Base-by-base conservation (phyloP, 2,329 filamentous ascomycete genomes). In the Scolecobasidium constrictum region DNA sequence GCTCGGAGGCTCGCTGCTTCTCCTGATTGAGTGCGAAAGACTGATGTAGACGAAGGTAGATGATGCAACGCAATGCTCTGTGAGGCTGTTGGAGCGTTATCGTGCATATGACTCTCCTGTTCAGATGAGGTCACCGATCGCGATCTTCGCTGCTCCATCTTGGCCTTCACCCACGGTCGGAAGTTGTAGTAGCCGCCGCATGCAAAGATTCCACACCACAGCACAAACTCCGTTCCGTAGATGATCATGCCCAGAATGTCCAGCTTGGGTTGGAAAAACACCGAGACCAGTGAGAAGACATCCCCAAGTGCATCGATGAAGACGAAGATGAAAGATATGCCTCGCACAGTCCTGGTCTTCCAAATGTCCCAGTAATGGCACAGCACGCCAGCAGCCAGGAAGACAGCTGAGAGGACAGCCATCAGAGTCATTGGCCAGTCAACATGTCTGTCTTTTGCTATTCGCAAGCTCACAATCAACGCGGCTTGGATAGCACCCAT, bases 321-420 rank as follows among this genome's bases (percentile, higher is more conserved):
- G 0, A 83, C 78, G 49, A 86, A 86, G 2, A 83, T 62, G 56
- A 85, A 84, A 1, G 78, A 83, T 31, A 85, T 83, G 5, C 81
- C 80, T 12, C 78, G 67, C 2, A 83, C 80, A 0, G 78, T 82
- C 5, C 75, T 69, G 49, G 82, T 72, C 2, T 67, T 54, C 52
- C 75, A 83, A 17, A 86, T 83, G 48, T 85, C 80, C 65, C 72
- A 75, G 51, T 84, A 85, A 54, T 85, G 79, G 2, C 75, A 63
- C 5, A 83, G 59, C 0, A 85, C 81, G 0, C 81, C 81, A 1
- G 75, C 69, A 1, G 76, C 77, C 1, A 85, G 68, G 3, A 85
- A 64, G 1, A 66, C 56, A 0, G 80, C 78, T 0, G 80, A 78
- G 1, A 83, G 56, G 0, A 76, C 70, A 2, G 80, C 80, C 78